phyloP scores from a whole-genome alignment of 2,329 filamentous ascomycete species.

The Colletotrichum falcatum region DNA sequence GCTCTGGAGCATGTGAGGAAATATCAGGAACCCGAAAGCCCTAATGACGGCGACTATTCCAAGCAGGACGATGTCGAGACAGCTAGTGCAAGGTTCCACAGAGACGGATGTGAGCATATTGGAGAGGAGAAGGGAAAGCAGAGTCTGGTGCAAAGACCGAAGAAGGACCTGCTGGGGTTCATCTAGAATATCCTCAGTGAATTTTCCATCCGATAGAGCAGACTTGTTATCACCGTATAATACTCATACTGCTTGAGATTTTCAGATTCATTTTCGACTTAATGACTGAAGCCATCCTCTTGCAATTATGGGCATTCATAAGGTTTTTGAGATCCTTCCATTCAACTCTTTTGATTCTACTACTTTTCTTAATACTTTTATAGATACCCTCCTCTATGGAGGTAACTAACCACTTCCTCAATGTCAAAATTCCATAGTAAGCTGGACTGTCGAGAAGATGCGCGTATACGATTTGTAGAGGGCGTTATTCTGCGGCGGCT shows the following conservation, averaged over 20 bases:
- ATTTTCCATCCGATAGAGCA: not conserved
- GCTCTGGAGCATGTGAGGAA: slow-evolving; percentile 62
- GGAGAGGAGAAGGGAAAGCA: not conserved
- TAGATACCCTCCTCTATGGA: too few relatives aligned
- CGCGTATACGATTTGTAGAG: too few relatives aligned
- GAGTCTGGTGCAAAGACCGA: slow-evolving; percentile 13
- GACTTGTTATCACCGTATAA: not conserved
- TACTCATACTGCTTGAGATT: not conserved
- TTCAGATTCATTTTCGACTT: not conserved
- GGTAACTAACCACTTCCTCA: too few relatives aligned
- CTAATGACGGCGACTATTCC: not conserved
- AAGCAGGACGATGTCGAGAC: not conserved
- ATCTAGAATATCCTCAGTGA: not conserved
- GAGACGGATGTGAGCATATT: not conserved
- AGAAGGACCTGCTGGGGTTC: slow-evolving; percentile 32
- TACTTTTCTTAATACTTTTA: too few relatives aligned
- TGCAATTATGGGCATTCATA: not conserved
- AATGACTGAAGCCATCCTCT: too few relatives aligned
- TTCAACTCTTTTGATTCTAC: not conserved
- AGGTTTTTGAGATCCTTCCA: not conserved
- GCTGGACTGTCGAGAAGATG: too few relatives aligned
- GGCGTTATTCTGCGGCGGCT: too few relatives aligned
- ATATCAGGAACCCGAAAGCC: slow-evolving; percentile 55
- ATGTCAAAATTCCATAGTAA: too few relatives aligned
- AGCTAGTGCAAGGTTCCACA: not conserved